Base-by-base conservation (phyloP, 2,329 filamentous ascomycete species). In the Trichoderma sp. region DNA sequence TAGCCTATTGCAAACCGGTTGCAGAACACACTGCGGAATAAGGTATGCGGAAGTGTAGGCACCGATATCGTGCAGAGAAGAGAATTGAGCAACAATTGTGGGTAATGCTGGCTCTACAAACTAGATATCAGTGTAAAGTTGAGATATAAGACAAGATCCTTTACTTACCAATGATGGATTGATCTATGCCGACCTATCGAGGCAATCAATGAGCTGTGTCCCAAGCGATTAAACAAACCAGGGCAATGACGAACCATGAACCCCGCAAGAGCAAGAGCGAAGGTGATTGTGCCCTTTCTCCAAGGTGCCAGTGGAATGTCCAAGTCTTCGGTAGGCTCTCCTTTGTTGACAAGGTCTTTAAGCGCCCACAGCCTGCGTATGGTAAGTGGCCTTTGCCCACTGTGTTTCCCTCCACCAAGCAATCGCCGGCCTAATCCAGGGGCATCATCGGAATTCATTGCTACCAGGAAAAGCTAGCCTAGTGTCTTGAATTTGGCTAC, bases 1-100 rank as follows among this genome's bases (percentile, higher is more conserved):
- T 2, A 68, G 32, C 6, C 32, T 39, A 15, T 68, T 68, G 20
- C 50, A 68, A 7, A 26, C 28, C 3, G 65, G 65, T 9, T 55
- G 65, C 28, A 68, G 32, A 20, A 59, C 47, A 30, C 65, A 68
- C 28, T 68, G 65, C 28, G 65, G 65, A 15, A 68, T 50, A 32
- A 68, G 47, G 50, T 68, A 68, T 20, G 65, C 65, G 2, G 53
- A 68, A 12, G 39, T 55, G 20, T 68, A 68, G 15, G 20, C 66
- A 20, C 66, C 66, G 23, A 68, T 7, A 43, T 68, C 50, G n/a
- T 68, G 23, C 11, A 68, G 36, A 23, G 66, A 59, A 8, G 47
- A 43, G 6, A 68, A 68, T 34, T 43, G 32, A 17, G 50, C 55
- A 11, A 59, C 34, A 4, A 68, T 61, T 15, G 55, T 68, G 23